These are phyloP conservation scores for Xylariaceae sp. DNA, from an alignment of 2,329 filamentous ascomycete species.

Conservation along the genomic window DNA sequence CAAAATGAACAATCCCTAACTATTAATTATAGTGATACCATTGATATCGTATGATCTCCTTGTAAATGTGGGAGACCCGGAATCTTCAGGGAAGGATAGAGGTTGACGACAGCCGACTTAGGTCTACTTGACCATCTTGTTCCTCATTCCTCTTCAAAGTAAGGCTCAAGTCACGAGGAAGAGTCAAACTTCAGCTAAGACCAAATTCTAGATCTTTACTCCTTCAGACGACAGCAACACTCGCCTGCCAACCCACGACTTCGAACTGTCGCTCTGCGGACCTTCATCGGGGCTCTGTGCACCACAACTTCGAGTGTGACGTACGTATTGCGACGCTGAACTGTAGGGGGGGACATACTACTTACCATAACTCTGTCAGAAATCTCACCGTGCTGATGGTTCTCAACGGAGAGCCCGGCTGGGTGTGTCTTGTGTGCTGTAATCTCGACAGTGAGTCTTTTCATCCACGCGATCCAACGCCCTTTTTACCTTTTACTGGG, in stretches of 20 bases:
- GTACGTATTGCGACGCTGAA: slow-evolving; percentile 31
- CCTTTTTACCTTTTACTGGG: no score
- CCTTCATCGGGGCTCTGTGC: slow-evolving; percentile 54
- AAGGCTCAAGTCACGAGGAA: slow-evolving; percentile 14
- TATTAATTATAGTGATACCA: no score
- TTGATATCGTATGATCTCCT: slow-evolving; percentile 58
- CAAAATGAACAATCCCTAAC: no score
- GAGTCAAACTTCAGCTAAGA: neutral
- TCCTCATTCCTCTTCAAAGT: slow-evolving; percentile 57
- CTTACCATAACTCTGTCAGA: slow-evolving; percentile 27
- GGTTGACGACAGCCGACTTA: slow-evolving; percentile 12
- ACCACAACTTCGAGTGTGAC: slow-evolving; percentile 55
- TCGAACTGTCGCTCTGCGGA: slow-evolving; percentile 50
- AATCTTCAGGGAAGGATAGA: neutral
- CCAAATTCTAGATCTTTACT: slow-evolving; percentile 43
- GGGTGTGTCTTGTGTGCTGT: slow-evolving; percentile 63
- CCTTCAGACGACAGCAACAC: slow-evolving; percentile 44
- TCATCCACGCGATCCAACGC: neutral
- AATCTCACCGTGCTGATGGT: slow-evolving; percentile 57
- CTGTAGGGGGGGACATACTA: neutral
- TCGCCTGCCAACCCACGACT: slow-evolving; percentile 39
- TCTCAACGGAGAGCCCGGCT: slow-evolving; percentile 57
- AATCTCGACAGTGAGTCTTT: slow-evolving; percentile 53
- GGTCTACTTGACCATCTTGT: slow-evolving; percentile 59
- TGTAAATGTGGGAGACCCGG: slow-evolving; percentile 43